Base-by-base conservation (phyloP, 2,329 filamentous ascomycete species). In the Fusarium subglutinans region DNA sequence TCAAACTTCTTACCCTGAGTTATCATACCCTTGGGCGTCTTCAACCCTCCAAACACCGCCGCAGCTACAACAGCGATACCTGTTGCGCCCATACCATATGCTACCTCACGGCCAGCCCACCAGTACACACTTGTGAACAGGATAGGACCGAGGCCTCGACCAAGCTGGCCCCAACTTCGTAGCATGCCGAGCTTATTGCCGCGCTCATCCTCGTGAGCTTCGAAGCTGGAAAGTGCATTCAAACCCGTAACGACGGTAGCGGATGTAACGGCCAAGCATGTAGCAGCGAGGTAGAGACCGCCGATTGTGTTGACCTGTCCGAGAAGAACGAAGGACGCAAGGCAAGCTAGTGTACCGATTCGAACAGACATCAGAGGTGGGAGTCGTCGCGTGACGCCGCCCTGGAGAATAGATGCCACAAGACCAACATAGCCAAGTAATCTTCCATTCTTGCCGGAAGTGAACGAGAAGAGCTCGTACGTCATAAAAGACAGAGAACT, bases 401-500 rank as follows among this genome's bases (percentile, higher is more conserved):
- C 96, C 82, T 99, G 96, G 8, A 99, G 89, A n/a, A 98, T 79
- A 0, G 95, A 96, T 14, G 96, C 95, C 12, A 98, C 89, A 7
- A 99, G 89, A 0, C 96, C 96, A 78, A 99, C 94, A 82, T 93
- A 96, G 11, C 96, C 96, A 5, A 99, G 90, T 5, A 99, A 87
- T 17, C 91, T 90, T 22, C 96, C 96, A 74, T 97, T 97, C 59
- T 94, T 89, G 48, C 91, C 89, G 2, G 95, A 92, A 17, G 88
- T 90, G 80, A 96, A 97, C 14, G 89, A 89, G 82, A 98, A 98
- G 50, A 99, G 89, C 60, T 98, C 96, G 78, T 96, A 97, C 0
- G 96, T 98, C 90, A 99, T 95, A 82, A 99, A 99, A 0, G 96
- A 95, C 7, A 99, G 89, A 2, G 95, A 98, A 82, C 98, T 98